A percentile compares a stretch with the other conserved stretches of the same genome.
These are phyloP conservation scores for Jaltomata sinuosa DNA, from an alignment of 257 asterid species.

Conservation along the genomic window DNA sequence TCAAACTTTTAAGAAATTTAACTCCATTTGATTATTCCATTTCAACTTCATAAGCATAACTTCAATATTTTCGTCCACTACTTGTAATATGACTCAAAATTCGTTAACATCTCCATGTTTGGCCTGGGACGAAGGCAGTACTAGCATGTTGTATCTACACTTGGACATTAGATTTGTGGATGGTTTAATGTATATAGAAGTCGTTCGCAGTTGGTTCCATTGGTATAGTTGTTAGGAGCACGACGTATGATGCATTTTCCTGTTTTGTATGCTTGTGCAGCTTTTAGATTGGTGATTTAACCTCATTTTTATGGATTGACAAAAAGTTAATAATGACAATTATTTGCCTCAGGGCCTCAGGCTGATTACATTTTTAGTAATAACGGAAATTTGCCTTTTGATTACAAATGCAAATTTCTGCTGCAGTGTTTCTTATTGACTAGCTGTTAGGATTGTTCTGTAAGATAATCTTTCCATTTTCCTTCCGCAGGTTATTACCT, in stretches of 20 bases:
- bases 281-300: background rate
- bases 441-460: background rate
- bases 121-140: background rate
- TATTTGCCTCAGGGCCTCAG: background rate
- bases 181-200: background rate
- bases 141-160: background rate
- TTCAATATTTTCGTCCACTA: background rate
- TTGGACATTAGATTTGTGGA: background rate
- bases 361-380: background rate
- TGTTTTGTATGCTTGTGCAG: background rate
- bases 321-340: background rate
- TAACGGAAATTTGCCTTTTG: background rate
- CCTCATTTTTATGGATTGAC: background rate
- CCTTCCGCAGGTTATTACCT: slow-evolving; percentile 33
- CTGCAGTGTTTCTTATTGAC: background rate
- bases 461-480: background rate
- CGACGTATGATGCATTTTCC: background rate
- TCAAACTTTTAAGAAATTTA: background rate
- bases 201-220: background rate
- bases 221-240: background rate
- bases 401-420: background rate
- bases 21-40: background rate
- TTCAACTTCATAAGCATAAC: background rate
- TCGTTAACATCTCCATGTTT: background rate
- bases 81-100: background rate